These are phyloP conservation scores for Claviceps sp. DNA, from an alignment of 2,329 filamentous ascomycete genomes.

Conservation along the genomic window DNA sequence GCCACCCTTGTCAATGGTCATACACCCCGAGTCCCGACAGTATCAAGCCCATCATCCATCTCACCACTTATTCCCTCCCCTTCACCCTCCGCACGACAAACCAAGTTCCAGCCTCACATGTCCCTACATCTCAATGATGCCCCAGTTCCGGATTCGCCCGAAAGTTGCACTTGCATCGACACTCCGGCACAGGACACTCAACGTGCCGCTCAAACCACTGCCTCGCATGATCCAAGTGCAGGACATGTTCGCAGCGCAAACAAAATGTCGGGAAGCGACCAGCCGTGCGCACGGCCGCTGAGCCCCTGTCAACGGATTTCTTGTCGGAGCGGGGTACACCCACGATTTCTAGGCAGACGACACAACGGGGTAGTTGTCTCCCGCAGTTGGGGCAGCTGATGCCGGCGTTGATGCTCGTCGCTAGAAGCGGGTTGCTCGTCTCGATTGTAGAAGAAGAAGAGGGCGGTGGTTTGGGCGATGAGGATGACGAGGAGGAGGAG, in stretches of 20 bases:
- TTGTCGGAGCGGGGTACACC: conserved; percentile 49
- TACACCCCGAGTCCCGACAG: too few relatives aligned
- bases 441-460: conserved; percentile 15
- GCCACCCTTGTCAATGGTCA: too few relatives aligned
- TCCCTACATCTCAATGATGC: conserved; percentile 24
- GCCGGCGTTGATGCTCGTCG: conserved; percentile 44
- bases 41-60: too few relatives aligned
- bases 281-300: conserved; percentile 28
- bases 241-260: conserved; percentile 52
- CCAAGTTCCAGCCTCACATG: too few relatives aligned
- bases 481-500: neutral
- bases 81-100: too few relatives aligned
- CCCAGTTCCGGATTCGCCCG: conserved; percentile 45
- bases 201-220: conserved; percentile 53
- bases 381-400: conserved; percentile 55
- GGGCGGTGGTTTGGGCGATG: neutral
- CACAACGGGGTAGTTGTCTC: conserved; percentile 52
- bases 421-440: conserved; percentile 41
- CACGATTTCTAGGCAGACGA: conserved; percentile 54
- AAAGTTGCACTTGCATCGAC: conserved; percentile 51
- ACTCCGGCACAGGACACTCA: conserved; percentile 57
- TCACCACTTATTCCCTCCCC: too few relatives aligned
- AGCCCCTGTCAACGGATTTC: conserved; percentile 33
- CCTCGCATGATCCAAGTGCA: conserved; percentile 53
- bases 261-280: conserved; percentile 57